phyloP scores from a whole-genome alignment of 2,329 filamentous ascomycete genomes.

The Cordyceps fumosorosea region DNA sequence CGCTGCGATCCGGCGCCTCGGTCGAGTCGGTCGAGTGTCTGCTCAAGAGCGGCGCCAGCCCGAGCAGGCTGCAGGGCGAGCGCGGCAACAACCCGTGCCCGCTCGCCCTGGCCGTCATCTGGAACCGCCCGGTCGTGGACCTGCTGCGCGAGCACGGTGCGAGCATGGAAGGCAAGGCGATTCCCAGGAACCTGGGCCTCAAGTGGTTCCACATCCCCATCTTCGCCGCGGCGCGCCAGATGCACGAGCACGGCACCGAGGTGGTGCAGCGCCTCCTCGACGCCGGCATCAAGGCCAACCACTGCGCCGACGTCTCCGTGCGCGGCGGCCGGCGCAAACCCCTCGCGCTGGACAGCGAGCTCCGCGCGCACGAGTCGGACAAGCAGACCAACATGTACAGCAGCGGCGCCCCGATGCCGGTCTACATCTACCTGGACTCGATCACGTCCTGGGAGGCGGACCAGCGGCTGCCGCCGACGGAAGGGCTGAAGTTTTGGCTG shows the following conservation, averaged over 20 bases:
- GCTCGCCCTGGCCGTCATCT: background rate
- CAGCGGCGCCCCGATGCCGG: background rate
- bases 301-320: background rate
- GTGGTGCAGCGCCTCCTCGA: conserved; percentile 1
- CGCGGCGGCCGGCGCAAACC: background rate
- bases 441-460: background rate
- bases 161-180: background rate
- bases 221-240: background rate
- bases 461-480: background rate
- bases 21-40: background rate
- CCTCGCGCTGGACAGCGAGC: background rate
- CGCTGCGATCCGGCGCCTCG: background rate
- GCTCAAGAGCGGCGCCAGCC: background rate
- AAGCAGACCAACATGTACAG: conserved; percentile 9
- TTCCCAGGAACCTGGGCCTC: background rate
- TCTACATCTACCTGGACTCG: background rate
- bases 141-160: background rate
- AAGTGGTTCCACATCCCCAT: conserved; percentile 4
- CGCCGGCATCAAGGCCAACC: background rate
- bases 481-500: background rate
- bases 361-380: background rate
- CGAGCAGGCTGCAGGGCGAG: background rate
- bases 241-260: conserved; percentile 1
- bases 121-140: background rate
- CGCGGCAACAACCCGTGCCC: conserved; percentile 3